Base-by-base conservation (phyloP, 257 asterid genomes). In the Marsdenia floribunda region DNA sequence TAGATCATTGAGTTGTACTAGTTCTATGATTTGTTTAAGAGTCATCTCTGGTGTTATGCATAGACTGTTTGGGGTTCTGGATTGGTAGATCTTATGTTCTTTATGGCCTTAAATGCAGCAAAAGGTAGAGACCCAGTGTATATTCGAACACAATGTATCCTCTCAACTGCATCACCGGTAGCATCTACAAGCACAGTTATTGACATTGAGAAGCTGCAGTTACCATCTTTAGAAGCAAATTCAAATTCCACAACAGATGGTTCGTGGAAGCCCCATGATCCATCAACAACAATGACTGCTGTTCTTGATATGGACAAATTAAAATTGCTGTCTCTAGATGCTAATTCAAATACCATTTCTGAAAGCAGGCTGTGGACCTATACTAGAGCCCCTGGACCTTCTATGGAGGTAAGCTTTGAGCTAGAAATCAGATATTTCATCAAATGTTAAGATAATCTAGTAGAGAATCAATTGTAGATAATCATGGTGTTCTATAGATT, bases 131-230 rank as follows among this genome's bases (percentile, higher is more conserved):
- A 85, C n/a, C 47, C 86, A 37, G 75, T 79, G 72, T 76, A 72
- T 78, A 81, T 83, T 68, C 88, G 89, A 82, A 81, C 93, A 40
- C 96, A 90, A 77, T 92, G 97, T 79, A 73, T 85, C 83, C 80
- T 92, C 80, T 83, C 97, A 76, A 80, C 90, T 53, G 72, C 94
- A 80, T 83, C 90, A 60, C 78, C 88, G 73, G 70, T 86, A 46
- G 68, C 83, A 75, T 82, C 88, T 15, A 82, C 88, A 42, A 78
- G 90, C 77, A 75, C 91, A 59, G 81, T 90, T 71, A 86, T 92
- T 22, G 96, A 88, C 75, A 77, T 89, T 71, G 96, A 92, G 85
- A 90, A 89, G 83, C 87, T 85, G 57, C 85, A 82, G 71, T 71
- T 89, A 69, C 76, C 88, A 37, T 82, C 97, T 35, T 82, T 90